These are phyloP conservation scores for Lepidium didymum DNA, from an alignment of 345 rosid species.

Conservation along the genomic window DNA sequence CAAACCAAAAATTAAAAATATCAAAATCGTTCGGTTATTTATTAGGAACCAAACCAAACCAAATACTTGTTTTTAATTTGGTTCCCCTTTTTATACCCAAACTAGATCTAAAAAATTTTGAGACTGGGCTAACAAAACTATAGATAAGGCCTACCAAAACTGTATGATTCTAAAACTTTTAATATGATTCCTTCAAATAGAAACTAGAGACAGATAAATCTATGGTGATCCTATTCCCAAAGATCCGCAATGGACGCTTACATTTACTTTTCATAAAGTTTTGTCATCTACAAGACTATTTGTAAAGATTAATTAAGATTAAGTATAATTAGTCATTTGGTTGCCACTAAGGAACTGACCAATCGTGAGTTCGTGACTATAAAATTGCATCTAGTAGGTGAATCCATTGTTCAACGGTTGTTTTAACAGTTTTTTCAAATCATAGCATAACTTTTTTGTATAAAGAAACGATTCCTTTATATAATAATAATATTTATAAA, in stretches of 20 bases:
- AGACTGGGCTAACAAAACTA: not conserved
- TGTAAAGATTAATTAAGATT: not conserved
- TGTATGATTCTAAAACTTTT: not conserved
- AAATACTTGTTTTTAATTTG: no score
- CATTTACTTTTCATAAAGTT: not conserved
- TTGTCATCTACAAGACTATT: not conserved
- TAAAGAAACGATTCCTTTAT: not conserved
- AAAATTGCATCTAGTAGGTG: not conserved
- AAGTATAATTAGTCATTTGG: not conserved
- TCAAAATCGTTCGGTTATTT: no score
- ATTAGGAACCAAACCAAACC: no score
- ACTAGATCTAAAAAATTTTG: no score
- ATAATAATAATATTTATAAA: not conserved
- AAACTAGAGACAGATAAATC: constrained; percentile 17
- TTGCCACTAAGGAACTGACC: constrained; percentile 2
- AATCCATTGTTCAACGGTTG: constrained; percentile 1
- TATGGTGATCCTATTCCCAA: constrained; percentile 19
- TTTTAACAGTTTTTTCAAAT: not conserved
- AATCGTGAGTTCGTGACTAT: constrained; percentile 4
- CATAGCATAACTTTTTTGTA: not conserved
- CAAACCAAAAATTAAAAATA: no score
- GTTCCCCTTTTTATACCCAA: no score
- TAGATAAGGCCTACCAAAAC: not conserved
- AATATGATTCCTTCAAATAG: constrained; percentile 1
- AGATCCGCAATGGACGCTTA: constrained; percentile 22